Base-by-base conservation (phyloP, 2,329 filamentous ascomycete species). In the Trichoderma sp. region DNA sequence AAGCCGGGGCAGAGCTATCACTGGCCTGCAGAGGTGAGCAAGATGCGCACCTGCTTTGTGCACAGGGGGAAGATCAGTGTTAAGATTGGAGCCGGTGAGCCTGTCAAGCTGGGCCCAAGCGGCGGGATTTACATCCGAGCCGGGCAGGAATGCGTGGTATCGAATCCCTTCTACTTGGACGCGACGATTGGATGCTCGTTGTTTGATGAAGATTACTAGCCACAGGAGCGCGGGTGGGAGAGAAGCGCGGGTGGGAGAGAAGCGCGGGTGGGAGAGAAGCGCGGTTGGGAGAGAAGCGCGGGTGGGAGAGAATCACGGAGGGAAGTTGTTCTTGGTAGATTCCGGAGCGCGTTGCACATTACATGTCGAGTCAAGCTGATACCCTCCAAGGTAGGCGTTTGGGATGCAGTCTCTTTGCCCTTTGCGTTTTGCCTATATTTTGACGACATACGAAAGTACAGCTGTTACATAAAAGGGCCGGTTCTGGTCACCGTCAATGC, bases 91-190 rank as follows among this genome's bases (percentile, higher is more conserved):
- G 73, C 72, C 3, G 48, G 30, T 7, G 68, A 75, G n/a, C 70
- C 74, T 5, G 79, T 83, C 47, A 67, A 71, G 0, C 70, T 83
- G 3, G 82, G 82, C 0, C 74, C 76, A 1, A 76, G 80, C 59
- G 80, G 82, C 28, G 73, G 80, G 69, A 81, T 84, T 67, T 74
- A 76, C 56, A 73, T 84, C 44, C 73, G 71, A 24, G 75, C 79
- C 0, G 78, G 79, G 0, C 72, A 71, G 58, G 61, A 63, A 1
- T 81, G 79, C 67, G 72, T 70, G 19, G 76, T 79, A 5, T 72
- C 76, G 64, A 85, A 85, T 66, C 72, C 74, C 39, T 70, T 79
- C 0, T 83, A 84, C 65, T 48, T 77, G 3, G 79, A 83, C 64
- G 77, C 79, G 0, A 74, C 77, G 19, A 66, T 84, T 47, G 79